Base-by-base conservation (phyloP, 495 filamentous ascomycete genomes). In the Penicillium odoratum region DNA sequence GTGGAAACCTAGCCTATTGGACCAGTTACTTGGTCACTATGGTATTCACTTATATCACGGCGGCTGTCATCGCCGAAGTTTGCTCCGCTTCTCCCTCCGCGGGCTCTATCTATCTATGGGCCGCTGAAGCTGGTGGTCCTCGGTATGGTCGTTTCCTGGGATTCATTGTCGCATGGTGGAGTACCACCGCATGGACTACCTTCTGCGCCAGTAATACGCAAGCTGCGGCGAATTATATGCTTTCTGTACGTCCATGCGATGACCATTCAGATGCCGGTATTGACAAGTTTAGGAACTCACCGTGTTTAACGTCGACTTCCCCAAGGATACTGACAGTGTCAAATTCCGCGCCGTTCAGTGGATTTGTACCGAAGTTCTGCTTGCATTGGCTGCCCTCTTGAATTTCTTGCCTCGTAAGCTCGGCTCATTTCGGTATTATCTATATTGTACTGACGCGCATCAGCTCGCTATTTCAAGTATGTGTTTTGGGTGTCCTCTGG, bases 81-180 rank as follows among this genome's bases (percentile, higher is more conserved):
- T 83, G 81, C 58, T 83, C 80, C 15, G 79, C 81, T 11, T 79
- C 79, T 10, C 81, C 81, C 2, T 79, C 81, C 0, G 80, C 81
- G 10, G 81, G 81, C 0, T 83, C 80, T 0, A 83, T 83, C 56
- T 83, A 83, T 53, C 71, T 83, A 45, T 83, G 81, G 81, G 81
- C 81, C 18, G 81, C 81, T 16, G 81, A 83, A 61, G 70, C 80
- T 9, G 81, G 81, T 42, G 81, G 81, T 38, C 78, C 78, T 36
- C 69, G 74, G 28, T 83, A 72, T 63, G 81, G 81, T 8, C 65
- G 81, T 44, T 67, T 83, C 3, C 66, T 83, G 31, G 81, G 81
- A 7, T 83, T 83, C 62, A 69, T 81, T 36, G 81, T 83, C 33
- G 81, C 81, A 4, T 83, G 81, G 81, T 83, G 81, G 81, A 82